Percentiles rank a stretch among this genome's conserved stretches.
Conservation (phyloP, 2,329 filamentous ascomycete genomes). For the Ceratocystis albifundus region DNA sequence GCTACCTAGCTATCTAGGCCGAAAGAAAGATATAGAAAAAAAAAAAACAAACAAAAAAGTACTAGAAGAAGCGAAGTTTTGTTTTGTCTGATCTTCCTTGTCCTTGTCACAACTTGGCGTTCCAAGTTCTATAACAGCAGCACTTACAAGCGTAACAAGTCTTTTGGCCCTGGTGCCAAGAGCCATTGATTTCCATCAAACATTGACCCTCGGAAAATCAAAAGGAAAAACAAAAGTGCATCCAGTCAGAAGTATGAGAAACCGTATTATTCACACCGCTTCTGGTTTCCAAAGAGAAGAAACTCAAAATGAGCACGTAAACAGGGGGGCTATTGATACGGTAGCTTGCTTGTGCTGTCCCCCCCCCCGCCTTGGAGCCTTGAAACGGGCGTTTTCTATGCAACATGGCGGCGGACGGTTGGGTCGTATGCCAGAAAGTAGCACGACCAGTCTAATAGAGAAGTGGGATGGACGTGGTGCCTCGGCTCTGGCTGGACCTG, state of each 20-base stretch:
- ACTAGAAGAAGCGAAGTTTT: background rate
- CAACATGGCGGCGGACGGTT: background rate
- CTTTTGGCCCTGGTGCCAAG: slow-evolving; percentile 1
- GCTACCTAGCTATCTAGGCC: no score
- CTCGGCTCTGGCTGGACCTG: background rate
- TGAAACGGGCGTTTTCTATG: slow-evolving; percentile 7
- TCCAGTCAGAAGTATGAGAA: background rate
- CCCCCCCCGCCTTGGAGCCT: background rate
- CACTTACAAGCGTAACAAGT: background rate
- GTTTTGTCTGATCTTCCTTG: slow-evolving; percentile 4
- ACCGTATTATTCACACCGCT: background rate
- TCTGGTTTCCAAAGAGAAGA: background rate
- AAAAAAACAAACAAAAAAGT: background rate
- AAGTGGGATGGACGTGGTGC: background rate
- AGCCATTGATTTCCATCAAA: background rate
- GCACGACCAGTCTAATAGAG: background rate
- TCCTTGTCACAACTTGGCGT: background rate
- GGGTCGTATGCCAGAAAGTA: background rate
- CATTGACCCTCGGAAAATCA: background rate
- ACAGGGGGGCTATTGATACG: background rate
- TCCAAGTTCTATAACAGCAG: background rate
- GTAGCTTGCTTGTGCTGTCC: background rate
- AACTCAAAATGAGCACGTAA: no score
- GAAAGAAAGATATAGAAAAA: no score
- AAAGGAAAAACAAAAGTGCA: background rate